These are phyloP conservation scores for Sesbania bispinosa DNA, from an alignment of 306 rosid species.

Conservation along the genomic window DNA sequence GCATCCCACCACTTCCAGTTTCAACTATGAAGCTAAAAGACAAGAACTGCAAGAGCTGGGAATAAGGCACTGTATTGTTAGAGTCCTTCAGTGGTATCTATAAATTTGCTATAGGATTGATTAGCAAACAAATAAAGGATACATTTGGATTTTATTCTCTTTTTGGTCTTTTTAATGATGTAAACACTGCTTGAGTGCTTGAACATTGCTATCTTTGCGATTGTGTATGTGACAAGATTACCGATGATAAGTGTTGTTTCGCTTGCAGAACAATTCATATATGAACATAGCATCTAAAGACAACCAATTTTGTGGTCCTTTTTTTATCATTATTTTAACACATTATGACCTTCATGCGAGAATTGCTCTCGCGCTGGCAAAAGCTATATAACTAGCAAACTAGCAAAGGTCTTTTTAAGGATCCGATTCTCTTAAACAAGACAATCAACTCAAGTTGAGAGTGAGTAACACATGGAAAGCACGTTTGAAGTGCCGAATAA, in stretches of 20 bases:
- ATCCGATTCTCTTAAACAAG: too few species aligned
- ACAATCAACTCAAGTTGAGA: too few species aligned
- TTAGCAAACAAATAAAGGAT: constrained; percentile 27
- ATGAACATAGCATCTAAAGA: too few species aligned
- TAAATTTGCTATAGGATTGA: constrained; percentile 13
- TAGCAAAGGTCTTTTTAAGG: too few species aligned
- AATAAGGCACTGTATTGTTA: neutral
- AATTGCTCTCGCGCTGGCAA: too few species aligned
- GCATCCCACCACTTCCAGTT: constrained; percentile 68
- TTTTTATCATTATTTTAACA: too few species aligned
- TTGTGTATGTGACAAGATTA: constrained; percentile 4
- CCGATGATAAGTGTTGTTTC: neutral
- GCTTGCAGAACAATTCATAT: too few species aligned
- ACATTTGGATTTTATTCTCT: neutral
- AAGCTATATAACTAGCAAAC: too few species aligned
- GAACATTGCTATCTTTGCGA: neutral
- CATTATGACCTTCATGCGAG: too few species aligned
- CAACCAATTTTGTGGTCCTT: too few species aligned
- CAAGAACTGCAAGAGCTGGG: constrained; percentile 24
- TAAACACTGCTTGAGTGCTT: constrained; percentile 3
- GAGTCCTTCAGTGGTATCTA: neutral
- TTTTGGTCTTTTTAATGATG: constrained; percentile 18
- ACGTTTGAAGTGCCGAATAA: too few species aligned
- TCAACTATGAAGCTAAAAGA: constrained; percentile 13
- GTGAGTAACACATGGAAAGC: too few species aligned